Percentiles rank a stretch among this genome's conserved stretches.
Evolutionary conservation across 192 early-diverging fungal genomes (phyloP).

Genomic region (Coemansia sp.): DNA sequence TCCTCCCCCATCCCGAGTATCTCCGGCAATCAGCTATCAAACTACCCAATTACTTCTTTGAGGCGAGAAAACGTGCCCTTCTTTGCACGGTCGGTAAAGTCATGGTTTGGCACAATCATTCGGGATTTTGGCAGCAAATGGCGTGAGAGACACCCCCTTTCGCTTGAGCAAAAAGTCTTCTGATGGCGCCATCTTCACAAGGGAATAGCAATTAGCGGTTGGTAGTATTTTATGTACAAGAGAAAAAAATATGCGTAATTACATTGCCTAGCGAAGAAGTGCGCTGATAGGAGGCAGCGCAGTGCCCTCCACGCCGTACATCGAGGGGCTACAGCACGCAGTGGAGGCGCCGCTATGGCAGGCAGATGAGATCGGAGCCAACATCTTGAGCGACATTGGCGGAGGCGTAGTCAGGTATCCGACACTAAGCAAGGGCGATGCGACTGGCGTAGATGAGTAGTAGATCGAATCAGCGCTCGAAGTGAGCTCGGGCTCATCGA

Average conservation of each 20-base stretch:
- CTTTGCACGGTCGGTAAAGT: not conserved
- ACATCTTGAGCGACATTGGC: not conserved
- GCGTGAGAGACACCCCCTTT: not conserved
- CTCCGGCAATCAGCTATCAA: not conserved
- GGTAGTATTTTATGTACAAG: not conserved
- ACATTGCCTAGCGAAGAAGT: not conserved
- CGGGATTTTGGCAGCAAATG: conserved; percentile 1
- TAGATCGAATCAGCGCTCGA: not conserved
- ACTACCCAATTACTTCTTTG: not conserved
- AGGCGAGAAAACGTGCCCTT: not conserved
- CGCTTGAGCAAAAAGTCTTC: not conserved
- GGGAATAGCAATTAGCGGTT: not conserved
- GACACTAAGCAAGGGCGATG: not conserved
- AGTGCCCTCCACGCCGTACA: conserved; percentile 1
- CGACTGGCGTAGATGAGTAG: not conserved
- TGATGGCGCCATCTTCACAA: no score
- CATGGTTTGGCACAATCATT: not conserved
- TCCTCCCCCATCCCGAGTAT: not conserved
- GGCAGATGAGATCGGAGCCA: not conserved
- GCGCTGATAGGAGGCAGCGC: not conserved
- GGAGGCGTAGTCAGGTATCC: not conserved
- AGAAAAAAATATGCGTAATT: not conserved
- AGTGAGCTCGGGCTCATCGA: not conserved
- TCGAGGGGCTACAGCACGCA: not conserved
- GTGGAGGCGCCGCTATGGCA: not conserved